phyloP scores from a whole-genome alignment of 306 rosid species.

The Psophocarpus tetragonolobus region DNA sequence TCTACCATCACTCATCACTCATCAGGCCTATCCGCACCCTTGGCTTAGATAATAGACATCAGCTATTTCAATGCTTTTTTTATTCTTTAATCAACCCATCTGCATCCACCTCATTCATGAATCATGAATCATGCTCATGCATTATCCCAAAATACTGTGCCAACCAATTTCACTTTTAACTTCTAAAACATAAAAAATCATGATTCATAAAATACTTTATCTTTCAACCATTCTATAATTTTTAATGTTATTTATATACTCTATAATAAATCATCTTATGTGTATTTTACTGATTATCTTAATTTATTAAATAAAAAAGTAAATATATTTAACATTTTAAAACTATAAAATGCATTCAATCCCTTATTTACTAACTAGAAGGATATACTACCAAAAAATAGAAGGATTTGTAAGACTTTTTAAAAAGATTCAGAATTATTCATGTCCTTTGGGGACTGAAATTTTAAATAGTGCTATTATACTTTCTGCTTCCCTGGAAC shows the following conservation, averaged over 20 bases:
- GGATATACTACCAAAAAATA: neutral
- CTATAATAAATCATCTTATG: too few relatives aligned
- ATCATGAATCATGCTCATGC: too few relatives aligned
- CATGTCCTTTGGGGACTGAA: neutral
- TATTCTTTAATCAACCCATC: neutral
- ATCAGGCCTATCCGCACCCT: constrained; percentile 84
- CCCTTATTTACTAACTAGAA: neutral
- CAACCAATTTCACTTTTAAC: neutral
- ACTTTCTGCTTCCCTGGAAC: neutral
- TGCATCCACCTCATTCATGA: neutral
- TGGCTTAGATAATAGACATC: constrained; percentile 79
- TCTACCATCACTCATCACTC: constrained; percentile 83
- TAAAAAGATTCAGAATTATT: neutral
- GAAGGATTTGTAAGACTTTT: neutral
- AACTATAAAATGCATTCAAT: neutral
- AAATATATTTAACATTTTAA: neutral
- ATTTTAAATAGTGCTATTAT: neutral
- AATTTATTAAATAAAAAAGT: neutral
- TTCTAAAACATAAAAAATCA: too few relatives aligned
- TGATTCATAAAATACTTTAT: too few relatives aligned
- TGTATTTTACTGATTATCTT: neutral
- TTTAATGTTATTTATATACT: too few relatives aligned
- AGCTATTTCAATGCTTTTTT: constrained; percentile 70
- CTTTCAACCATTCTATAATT: too few relatives aligned
- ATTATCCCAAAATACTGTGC: neutral